phyloP scores from a whole-genome alignment of 768 basidiomycete genomes.

The Amanita phalloides region DNA sequence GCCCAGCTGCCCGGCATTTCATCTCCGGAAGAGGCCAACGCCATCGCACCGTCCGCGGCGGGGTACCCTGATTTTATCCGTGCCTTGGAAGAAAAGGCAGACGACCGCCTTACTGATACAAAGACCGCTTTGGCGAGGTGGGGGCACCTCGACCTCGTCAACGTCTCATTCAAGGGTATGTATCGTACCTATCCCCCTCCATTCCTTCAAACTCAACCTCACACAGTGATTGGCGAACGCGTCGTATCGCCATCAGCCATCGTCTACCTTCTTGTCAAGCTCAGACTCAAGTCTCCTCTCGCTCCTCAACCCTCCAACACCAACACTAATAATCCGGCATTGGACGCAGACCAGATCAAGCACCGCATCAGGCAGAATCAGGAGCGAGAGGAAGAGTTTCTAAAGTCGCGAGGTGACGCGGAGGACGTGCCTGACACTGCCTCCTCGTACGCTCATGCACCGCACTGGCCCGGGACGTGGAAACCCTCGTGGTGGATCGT shows the following conservation, averaged over 20 bases:
- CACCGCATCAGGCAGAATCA: conserved; percentile 36
- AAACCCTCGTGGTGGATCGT: conserved; percentile 92
- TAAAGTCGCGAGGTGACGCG: conserved; percentile 47
- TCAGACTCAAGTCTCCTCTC: conserved; percentile 57
- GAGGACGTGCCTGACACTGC: conserved; percentile 38
- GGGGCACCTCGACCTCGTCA: conserved; percentile 70
- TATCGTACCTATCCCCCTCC: not conserved
- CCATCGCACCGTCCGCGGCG: conserved; percentile 22
- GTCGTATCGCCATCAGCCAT: conserved; percentile 81
- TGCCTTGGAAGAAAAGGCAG: conserved; percentile 40
- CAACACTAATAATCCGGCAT: conserved; percentile 24
- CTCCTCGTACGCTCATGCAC: conserved; percentile 69
- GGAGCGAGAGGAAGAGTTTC: conserved; percentile 61
- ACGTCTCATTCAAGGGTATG: conserved; percentile 79
- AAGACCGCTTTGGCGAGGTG: conserved; percentile 58
- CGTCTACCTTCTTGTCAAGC: conserved; percentile 77
- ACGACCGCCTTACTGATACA: conserved; percentile 38
- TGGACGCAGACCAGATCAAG: conserved; percentile 38
- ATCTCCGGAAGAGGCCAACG: conserved; percentile 30
- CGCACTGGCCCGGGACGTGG: conserved; percentile 82
- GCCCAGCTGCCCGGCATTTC: conserved; percentile 76
- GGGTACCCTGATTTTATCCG: conserved; percentile 36
- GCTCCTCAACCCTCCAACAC: conserved; percentile 5
- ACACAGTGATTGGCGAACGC: conserved; percentile 80
- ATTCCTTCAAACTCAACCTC: not conserved